Conservation (phyloP, 164 flowering plant species). For the Paratinospora sagittata region DNA sequence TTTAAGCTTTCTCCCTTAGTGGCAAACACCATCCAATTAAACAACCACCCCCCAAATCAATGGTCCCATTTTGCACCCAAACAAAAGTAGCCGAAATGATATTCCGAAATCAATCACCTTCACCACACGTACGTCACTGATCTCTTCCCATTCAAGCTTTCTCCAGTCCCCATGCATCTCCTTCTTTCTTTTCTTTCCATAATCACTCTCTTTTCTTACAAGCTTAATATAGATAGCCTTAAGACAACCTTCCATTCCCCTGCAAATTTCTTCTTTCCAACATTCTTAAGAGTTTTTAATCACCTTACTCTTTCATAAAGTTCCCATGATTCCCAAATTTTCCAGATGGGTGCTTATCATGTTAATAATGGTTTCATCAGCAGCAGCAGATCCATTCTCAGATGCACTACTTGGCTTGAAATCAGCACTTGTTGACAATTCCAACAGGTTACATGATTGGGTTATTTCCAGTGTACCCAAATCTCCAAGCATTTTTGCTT, state of each 20-base stretch:
- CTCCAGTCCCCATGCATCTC: slow-evolving; percentile 70
- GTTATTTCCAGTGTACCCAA: slow-evolving; percentile 19
- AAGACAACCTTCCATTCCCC: neutral
- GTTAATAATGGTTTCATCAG: slow-evolving; percentile 13
- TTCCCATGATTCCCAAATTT: too few species aligned
- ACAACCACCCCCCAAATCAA: slow-evolving; percentile 7
- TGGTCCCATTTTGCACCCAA: slow-evolving; percentile 33
- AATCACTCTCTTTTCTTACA: neutral
- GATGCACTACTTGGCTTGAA: slow-evolving; percentile 72
- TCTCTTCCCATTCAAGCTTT: slow-evolving; percentile 26
- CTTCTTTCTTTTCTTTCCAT: neutral
- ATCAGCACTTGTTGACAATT: slow-evolving; percentile 48
- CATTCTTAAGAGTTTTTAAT: neutral
- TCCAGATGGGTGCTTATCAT: slow-evolving; percentile 10
- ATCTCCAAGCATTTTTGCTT: slow-evolving; percentile 35
- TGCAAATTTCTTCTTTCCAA: neutral
- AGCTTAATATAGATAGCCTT: neutral
- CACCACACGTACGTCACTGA: slow-evolving; percentile 4
- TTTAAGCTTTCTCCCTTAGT: slow-evolving; percentile 27
- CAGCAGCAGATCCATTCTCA: slow-evolving; percentile 41
- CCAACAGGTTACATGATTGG: slow-evolving; percentile 56
- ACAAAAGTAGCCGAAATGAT: slow-evolving; percentile 37
- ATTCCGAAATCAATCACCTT: slow-evolving; percentile 32
- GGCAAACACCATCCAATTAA: slow-evolving; percentile 45
- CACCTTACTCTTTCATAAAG: neutral